Percentiles rank a stretch among this genome's conserved stretches.
Conservation (phyloP, 768 basidiomycete genomes). For the Gelatoporia subvermispora region DNA sequence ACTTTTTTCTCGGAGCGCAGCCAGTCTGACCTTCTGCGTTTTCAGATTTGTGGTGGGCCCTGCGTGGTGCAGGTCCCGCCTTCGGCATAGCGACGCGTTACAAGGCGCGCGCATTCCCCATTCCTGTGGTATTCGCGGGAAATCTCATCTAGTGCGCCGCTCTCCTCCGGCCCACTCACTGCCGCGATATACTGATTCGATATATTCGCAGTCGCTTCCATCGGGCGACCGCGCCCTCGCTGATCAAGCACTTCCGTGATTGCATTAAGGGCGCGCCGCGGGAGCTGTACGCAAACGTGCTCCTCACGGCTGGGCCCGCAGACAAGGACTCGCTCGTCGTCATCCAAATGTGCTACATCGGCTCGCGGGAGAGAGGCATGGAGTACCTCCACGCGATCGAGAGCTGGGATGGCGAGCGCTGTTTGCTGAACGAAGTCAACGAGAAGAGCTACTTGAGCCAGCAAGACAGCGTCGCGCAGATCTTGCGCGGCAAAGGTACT, state of each 20-base stretch:
- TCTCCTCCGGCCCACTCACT: background rate
- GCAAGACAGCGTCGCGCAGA: conserved; percentile 89
- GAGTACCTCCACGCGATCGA: conserved; percentile 81
- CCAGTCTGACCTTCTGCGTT: background rate
- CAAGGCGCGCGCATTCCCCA: conserved; percentile 82
- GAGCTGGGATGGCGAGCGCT: conserved; percentile 85
- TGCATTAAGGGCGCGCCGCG: conserved; percentile 86
- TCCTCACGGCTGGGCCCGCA: conserved; percentile 85
- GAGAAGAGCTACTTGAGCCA: conserved; percentile 88
- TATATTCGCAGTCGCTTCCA: conserved; percentile 67
- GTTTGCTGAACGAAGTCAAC: conserved; percentile 83
- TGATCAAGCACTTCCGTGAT: conserved; percentile 90
- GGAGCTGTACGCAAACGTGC: conserved; percentile 84
- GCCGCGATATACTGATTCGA: conserved; percentile 5
- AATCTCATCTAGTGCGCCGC: conserved; percentile 81
- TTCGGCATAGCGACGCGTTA: conserved; percentile 88
- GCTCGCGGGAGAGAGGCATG: conserved; percentile 64
- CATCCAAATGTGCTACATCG: conserved; percentile 88
- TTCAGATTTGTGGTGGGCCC: conserved; percentile 87
- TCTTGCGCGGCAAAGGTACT: conserved; percentile 77
- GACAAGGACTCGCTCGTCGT: conserved; percentile 83
- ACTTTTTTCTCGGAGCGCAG: background rate
- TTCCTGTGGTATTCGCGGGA: conserved; percentile 88
- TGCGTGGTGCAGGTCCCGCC: conserved; percentile 78
- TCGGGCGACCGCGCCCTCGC: conserved; percentile 77